phyloP scores from a whole-genome alignment of 192 early-diverging fungal species.

The Polychytrium aggregatum region DNA sequence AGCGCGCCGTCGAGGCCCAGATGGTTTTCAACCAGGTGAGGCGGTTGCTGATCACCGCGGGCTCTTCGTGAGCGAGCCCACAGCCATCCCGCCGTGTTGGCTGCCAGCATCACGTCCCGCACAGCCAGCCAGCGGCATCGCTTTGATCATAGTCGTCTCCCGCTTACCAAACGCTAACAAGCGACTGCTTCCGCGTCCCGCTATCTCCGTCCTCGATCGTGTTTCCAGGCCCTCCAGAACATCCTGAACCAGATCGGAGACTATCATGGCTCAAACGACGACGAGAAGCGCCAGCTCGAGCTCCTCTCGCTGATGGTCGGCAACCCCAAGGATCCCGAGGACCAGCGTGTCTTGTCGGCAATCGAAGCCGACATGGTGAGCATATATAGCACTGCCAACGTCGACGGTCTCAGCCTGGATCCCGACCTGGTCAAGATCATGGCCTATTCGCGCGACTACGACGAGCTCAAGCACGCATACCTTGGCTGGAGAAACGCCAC shows the following conservation, averaged over 20 bases:
- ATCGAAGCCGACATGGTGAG: constrained; percentile 7
- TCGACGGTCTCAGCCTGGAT: constrained; percentile 9
- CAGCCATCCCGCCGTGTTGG: background rate
- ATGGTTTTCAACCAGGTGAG: constrained; percentile 4
- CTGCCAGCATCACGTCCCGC: background rate
- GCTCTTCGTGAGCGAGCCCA: background rate
- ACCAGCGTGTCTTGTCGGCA: constrained; percentile 7
- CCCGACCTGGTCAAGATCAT: constrained; percentile 16
- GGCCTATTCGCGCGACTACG: constrained; percentile 12
- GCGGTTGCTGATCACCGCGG: no score
- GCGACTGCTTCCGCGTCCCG: background rate
- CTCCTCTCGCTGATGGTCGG: constrained; percentile 1
- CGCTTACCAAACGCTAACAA: no score
- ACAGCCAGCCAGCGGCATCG: background rate
- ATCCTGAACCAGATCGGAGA: background rate
- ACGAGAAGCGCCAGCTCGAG: constrained; percentile 5
- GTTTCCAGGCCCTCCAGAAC: background rate
- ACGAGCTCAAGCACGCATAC: constrained; percentile 12
- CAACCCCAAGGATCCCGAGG: constrained; percentile 2
- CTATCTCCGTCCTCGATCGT: background rate
- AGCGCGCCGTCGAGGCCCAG: background rate
- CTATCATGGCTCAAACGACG: background rate
- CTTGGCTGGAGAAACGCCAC: constrained; percentile 17
- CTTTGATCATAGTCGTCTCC: background rate
- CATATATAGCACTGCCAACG: constrained; percentile 10